Percentiles rank a stretch among this genome's conserved stretches.
Conservation (phyloP, 2,329 filamentous ascomycete species). For the Metarhizium humberi region DNA sequence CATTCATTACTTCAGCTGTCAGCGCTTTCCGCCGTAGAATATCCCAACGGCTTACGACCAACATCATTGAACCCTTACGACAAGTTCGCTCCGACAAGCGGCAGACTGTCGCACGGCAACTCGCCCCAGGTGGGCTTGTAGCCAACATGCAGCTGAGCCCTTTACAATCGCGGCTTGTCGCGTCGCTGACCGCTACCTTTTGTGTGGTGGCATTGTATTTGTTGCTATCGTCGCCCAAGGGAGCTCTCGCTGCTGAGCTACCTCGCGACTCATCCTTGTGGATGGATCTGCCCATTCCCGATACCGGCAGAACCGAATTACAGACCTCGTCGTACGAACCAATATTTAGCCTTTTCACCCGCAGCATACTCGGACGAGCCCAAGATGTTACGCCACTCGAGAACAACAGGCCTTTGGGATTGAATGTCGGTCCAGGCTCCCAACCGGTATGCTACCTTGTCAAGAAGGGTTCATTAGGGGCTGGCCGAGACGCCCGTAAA, state of each 20-base stretch:
- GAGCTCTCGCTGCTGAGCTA: slow-evolving; percentile 53
- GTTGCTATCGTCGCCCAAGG: slow-evolving; percentile 45
- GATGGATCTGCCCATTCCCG: background rate
- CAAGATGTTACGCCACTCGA: slow-evolving; percentile 39
- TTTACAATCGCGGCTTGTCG: slow-evolving; percentile 63
- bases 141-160: slow-evolving; percentile 51
- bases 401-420: slow-evolving; percentile 55
- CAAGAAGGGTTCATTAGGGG: slow-evolving; percentile 17
- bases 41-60: background rate
- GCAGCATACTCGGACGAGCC: slow-evolving; percentile 53
- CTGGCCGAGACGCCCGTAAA: slow-evolving; percentile 18
- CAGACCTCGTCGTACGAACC: slow-evolving; percentile 41
- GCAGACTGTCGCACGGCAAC: slow-evolving; percentile 11
- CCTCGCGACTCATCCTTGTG: slow-evolving; percentile 6
- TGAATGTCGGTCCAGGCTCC: slow-evolving; percentile 53
- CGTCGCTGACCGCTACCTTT: slow-evolving; percentile 52
- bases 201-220: slow-evolving; percentile 53
- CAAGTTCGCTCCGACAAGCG: background rate
- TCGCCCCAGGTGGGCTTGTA: slow-evolving; percentile 1
- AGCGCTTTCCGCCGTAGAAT: background rate
- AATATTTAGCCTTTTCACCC: slow-evolving; percentile 51
- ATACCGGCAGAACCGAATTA: slow-evolving; percentile 3
- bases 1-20: background rate
- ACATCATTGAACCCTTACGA: background rate
- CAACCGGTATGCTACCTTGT: slow-evolving; percentile 36